Evolutionary conservation across 2,329 filamentous ascomycete species (phyloP).

Genomic region (Trichoderma brevicompactum): DNA sequence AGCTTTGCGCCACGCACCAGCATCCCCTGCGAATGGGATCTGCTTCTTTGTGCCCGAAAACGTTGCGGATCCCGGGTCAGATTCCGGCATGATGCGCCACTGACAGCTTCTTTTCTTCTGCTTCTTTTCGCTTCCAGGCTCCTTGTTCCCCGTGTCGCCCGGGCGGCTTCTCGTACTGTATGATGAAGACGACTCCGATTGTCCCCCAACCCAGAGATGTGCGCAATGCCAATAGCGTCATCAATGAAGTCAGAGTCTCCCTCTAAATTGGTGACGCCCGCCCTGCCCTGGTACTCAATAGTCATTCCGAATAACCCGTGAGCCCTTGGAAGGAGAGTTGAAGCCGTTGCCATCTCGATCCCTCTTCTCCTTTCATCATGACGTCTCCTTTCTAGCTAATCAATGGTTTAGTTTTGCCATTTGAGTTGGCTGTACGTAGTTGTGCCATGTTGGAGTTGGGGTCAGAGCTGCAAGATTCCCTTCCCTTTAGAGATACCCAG

Average conservation of each 20-base stretch:
- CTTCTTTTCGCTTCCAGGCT: not conserved
- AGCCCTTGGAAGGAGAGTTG: constrained; percentile 18
- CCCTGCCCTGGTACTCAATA: constrained; percentile 14
- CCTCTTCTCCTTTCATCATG: constrained; percentile 8
- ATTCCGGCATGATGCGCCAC: constrained; percentile 15
- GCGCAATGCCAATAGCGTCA: constrained; percentile 20
- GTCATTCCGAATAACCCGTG: constrained; percentile 11
- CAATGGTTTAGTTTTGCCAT: not conserved
- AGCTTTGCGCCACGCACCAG: not conserved
- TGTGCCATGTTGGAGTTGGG: no score
- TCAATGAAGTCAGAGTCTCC: constrained; percentile 28
- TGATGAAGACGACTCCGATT: constrained; percentile 9
- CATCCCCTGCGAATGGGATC: constrained; percentile 6
- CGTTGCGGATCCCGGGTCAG: constrained; percentile 16
- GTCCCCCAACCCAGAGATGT: not conserved
- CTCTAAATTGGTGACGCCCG: constrained; percentile 6
- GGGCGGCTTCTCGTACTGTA: constrained; percentile 21
- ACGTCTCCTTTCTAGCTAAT: not conserved
- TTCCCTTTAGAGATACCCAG: not conserved
- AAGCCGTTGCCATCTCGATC: constrained; percentile 15
- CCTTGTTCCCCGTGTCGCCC: constrained; percentile 5
- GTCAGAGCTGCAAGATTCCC: not conserved
- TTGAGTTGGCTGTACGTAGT: not conserved
- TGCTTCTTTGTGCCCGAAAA: constrained; percentile 2
- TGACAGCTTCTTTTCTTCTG: not conserved